These are phyloP conservation scores for Cyberlindnera mycetangii DNA, from an alignment of 805 yeast genomes.

Conservation along the genomic window DNA sequence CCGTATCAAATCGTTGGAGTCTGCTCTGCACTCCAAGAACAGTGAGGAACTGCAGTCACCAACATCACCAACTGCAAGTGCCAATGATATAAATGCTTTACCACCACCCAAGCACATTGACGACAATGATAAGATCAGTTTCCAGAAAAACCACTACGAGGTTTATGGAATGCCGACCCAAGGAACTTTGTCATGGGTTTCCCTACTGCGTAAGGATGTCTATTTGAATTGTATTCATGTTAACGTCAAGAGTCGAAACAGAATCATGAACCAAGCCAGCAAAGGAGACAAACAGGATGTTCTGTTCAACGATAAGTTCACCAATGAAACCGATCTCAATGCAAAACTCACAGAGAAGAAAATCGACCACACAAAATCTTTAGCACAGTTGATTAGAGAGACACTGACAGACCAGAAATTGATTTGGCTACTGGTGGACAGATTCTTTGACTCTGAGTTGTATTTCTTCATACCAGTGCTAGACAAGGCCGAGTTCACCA, in stretches of 20 bases:
- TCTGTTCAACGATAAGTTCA: slow-evolving; percentile 6
- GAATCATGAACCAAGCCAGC: background rate
- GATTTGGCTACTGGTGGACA: slow-evolving; percentile 26
- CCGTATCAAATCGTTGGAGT: slow-evolving; percentile 19
- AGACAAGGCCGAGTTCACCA: slow-evolving; percentile 19
- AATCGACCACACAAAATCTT: background rate
- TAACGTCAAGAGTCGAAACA: slow-evolving; percentile 9
- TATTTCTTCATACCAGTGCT: slow-evolving; percentile 21
- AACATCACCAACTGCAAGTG: background rate
- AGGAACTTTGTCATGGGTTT: slow-evolving; percentile 27
- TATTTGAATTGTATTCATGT: slow-evolving; percentile 21
- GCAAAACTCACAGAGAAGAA: slow-evolving; percentile 5
- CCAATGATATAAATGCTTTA: background rate
- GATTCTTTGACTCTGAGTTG: slow-evolving; percentile 25
- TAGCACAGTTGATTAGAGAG: slow-evolving; percentile 3
- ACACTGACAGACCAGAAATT: slow-evolving; percentile 19
- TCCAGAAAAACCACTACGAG: slow-evolving; percentile 11
- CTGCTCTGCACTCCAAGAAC: slow-evolving; percentile 3
- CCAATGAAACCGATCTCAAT: slow-evolving; percentile 8
- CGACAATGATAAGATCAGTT: slow-evolving; percentile 4
- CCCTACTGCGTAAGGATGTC: slow-evolving; percentile 24
- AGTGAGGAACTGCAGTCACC: background rate
- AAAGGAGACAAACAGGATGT: background rate
- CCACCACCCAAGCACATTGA: background rate
- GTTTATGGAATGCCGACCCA: slow-evolving; percentile 15